These are phyloP conservation scores for Rutstroemia sp. DNA, from an alignment of 2,329 filamentous ascomycete genomes.

Conservation along the genomic window DNA sequence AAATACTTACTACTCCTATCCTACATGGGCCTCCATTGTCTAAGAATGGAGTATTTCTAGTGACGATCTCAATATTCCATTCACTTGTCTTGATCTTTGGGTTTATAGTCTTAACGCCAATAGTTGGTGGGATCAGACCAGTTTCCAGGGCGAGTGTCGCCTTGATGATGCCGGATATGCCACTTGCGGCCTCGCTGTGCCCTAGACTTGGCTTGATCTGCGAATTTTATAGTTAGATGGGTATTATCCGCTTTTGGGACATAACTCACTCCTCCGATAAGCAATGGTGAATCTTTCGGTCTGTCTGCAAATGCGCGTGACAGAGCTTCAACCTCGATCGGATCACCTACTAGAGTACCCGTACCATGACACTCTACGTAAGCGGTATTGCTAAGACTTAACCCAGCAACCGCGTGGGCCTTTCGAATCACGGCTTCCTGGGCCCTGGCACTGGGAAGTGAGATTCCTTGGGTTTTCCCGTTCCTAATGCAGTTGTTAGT, in stretches of 20 bases:
- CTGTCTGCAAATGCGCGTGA: no score
- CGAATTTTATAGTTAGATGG: no score
- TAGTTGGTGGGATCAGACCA: no score
- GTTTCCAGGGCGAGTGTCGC: neutral
- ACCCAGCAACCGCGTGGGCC: neutral
- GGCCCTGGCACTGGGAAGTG: conserved; percentile 17
- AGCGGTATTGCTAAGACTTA: neutral
- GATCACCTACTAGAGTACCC: no score
- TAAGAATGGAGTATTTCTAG: neutral
- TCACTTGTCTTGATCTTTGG: conserved; percentile 23
- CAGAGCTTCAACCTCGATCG: no score
- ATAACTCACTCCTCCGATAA: no score
- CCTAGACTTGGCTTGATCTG: conserved; percentile 2
- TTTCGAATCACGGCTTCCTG: conserved; percentile 27
- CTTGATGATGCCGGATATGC: neutral
- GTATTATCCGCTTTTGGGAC: no score
- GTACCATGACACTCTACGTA: no score
- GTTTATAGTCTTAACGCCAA: no score
- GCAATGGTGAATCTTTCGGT: no score
- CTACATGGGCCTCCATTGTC: neutral
- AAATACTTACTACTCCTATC: conserved; percentile 9
- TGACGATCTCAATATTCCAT: neutral
- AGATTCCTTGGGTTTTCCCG: no score
- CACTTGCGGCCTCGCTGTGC: conserved; percentile 2
- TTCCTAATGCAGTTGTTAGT: no score